Base-by-base conservation (phyloP, 352 stramenopile genomes). In the Globisporangium rhizosaccharum region DNA sequence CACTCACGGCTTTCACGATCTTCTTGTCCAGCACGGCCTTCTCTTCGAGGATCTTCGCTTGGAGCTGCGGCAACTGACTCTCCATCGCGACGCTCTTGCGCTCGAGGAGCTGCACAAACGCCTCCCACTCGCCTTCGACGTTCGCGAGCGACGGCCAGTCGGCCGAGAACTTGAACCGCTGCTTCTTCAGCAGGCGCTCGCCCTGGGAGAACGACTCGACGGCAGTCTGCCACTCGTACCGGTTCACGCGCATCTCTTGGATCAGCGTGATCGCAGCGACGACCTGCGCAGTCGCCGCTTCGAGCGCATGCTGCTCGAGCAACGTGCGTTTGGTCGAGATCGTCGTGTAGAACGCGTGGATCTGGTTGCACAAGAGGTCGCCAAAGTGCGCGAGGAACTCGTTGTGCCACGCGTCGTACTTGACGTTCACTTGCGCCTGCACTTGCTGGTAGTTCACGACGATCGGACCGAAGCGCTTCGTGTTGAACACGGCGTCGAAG, bases 351-450 rank as follows among this genome's bases (percentile, higher is more conserved):
- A 90, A 96, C 51, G 85, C 73, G 53, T 88, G 87, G 53, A 99
- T 98, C 61, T 95, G 86, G 56, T 97, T 85, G 51, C 79, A 85
- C 18, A 99, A 71, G 36, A 99, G 84, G 42, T 91, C 73, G 9
- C 90, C 94, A 68, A 99, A 99, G 50, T 96, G 90, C 11, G 86
- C 80, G 41, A 99, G 87, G 49, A 99, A 90, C 61, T 99, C 96
- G 57, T 98, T 99, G 66, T 99, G 97, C 96, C 97, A 99, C 3
- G 96, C 97, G 70, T 99, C 98, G 75, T 99, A 99, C 71, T 99
- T 99, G 42, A 99, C 81, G 63, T 98, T 99, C 48, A 96, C 87
- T 66, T 96, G 82, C 3, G 90, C 85, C 66, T 97, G 90, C 14
- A 97, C 87, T 73, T 96, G 85, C 66, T 97, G 83, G 57, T 96